Conservation (phyloP, 2,329 filamentous ascomycete species). For the Macroventuria anomochaeta region DNA sequence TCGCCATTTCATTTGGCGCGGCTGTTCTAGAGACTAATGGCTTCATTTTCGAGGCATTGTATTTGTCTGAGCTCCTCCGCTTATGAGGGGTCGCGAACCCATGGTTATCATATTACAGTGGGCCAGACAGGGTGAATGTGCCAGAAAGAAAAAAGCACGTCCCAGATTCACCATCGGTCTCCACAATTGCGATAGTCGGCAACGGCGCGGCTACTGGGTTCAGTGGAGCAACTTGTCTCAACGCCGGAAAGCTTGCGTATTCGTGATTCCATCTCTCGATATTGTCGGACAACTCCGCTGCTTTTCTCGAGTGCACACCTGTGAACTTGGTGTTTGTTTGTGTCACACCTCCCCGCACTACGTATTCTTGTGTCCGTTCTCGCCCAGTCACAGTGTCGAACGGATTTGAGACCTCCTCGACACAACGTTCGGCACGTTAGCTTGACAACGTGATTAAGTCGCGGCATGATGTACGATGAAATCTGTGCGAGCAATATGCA, state of each 20-base stretch:
- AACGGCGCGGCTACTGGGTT: neutral
- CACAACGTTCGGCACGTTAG: neutral
- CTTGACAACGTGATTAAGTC: neutral
- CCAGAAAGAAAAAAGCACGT: slow-evolving; percentile 10
- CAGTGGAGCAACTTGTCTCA: neutral
- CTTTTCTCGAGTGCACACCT: neutral
- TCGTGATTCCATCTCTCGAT: neutral
- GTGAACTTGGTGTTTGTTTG: no score
- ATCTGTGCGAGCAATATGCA: neutral
- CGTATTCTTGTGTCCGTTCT: neutral
- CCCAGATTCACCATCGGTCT: slow-evolving; percentile 11
- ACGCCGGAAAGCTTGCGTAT: slow-evolving; percentile 7
- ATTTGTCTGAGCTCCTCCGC: neutral
- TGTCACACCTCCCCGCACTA: neutral
- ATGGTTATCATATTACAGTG: neutral
- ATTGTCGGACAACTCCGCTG: neutral
- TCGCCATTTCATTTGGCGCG: neutral
- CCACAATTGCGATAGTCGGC: slow-evolving; percentile 18
- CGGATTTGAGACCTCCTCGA: no score
- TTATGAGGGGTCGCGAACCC: neutral
- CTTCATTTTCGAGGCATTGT: neutral
- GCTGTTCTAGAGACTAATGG: neutral
- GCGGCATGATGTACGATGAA: neutral
- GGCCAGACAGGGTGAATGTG: neutral
- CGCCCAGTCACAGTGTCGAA: neutral